Conservation (phyloP, 2,329 filamentous ascomycete genomes). For the Eutypella sp. region DNA sequence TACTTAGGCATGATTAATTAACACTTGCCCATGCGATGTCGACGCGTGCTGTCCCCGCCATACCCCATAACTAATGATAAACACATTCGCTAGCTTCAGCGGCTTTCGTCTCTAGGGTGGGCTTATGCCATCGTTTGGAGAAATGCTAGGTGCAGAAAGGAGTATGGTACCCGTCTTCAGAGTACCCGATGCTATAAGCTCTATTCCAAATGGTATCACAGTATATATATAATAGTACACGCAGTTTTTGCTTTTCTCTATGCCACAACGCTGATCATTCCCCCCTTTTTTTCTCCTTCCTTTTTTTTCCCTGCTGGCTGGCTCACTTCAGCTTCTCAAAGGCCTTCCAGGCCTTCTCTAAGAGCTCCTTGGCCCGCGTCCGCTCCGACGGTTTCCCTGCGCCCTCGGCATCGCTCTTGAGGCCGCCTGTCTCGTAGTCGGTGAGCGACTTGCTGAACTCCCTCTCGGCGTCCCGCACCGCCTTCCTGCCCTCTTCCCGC, state of each 20-base stretch:
- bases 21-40: no score
- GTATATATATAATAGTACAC: conserved; percentile 7
- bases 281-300: no score
- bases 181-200: no score
- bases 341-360: conserved; percentile 45
- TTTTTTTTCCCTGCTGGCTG: no score
- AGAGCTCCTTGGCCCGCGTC: conserved; percentile 37
- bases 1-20: no score
- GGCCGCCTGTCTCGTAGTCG: conserved; percentile 14
- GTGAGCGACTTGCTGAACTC: conserved; percentile 44
- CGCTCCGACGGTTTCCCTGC: conserved; percentile 25
- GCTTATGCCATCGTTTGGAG: no score
- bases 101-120: no score
- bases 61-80: no score
- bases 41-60: no score
- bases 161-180: no score
- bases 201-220: conserved; percentile 12
- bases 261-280: neutral
- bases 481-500: conserved; percentile 61
- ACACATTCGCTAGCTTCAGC: no score
- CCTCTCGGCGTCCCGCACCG: conserved; percentile 51
- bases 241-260: neutral
- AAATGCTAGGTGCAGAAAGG: no score
- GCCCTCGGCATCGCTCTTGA: conserved; percentile 15
- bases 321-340: conserved; percentile 43